phyloP scores from a whole-genome alignment of 2,329 filamentous ascomycete species.

The Clonostachys rosea region DNA sequence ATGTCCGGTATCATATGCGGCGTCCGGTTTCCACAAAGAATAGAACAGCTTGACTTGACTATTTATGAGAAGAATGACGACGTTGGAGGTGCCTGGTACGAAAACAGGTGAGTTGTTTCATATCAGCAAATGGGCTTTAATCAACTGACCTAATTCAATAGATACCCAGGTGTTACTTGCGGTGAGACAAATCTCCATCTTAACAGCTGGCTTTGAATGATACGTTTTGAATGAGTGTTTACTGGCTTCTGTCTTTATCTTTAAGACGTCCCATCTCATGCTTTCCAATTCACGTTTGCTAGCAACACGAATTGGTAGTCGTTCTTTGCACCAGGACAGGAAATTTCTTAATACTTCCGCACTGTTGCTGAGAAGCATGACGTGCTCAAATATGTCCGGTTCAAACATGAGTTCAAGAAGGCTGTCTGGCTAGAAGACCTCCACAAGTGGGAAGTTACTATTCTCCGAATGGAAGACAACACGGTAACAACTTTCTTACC shows the following conservation, averaged over 20 bases:
- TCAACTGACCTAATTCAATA: background rate
- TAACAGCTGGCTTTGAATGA: background rate
- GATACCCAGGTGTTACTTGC: background rate
- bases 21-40: conserved; percentile 3
- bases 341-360: conserved; percentile 2
- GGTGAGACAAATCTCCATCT: background rate
- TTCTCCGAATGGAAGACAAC: background rate
- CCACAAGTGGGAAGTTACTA: background rate
- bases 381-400: conserved; percentile 1
- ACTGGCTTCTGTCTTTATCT: too few species aligned
- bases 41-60: conserved; percentile 3
- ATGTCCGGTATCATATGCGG: conserved; percentile 6
- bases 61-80: conserved; percentile 7
- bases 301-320: conserved; percentile 1
- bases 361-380: conserved; percentile 2
- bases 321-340: conserved; percentile 1
- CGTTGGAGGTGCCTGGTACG: conserved; percentile 5
- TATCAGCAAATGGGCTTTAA: background rate
- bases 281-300: conserved; percentile 3
- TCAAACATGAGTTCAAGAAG: background rate
- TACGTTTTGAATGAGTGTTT: background rate
- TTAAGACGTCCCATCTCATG: background rate
- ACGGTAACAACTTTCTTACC: background rate
- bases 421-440: background rate
- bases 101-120: background rate